Conservation (phyloP, 78 protist genomes). For the Cavenderia fasciculata region DNA sequence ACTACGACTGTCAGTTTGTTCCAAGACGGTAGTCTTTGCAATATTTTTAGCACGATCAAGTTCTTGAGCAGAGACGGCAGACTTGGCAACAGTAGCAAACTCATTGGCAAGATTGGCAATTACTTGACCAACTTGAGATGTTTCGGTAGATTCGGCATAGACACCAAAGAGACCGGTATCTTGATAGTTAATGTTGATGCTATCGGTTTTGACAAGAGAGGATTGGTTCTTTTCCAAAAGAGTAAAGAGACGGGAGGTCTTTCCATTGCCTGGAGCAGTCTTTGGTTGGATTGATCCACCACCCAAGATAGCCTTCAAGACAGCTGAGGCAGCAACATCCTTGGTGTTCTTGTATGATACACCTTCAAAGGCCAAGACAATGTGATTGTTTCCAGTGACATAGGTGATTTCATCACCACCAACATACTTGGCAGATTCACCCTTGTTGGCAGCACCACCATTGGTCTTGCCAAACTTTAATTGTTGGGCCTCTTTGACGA, state of each 20-base stretch:
- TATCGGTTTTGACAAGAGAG: slow-evolving; percentile 12
- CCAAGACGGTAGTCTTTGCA: slow-evolving; percentile 3
- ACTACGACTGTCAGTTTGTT: slow-evolving; percentile 10
- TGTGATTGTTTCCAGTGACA: slow-evolving; percentile 14
- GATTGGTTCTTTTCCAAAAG: slow-evolving; percentile 20
- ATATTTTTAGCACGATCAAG: slow-evolving; percentile 48
- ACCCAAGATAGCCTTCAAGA: slow-evolving; percentile 51
- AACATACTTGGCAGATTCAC: slow-evolving; percentile 40
- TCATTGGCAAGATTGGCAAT: slow-evolving; percentile 14
- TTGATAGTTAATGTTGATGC: slow-evolving; percentile 43
- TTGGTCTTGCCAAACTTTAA: slow-evolving; percentile 16
- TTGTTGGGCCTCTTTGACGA: slow-evolving; percentile 41
- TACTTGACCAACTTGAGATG: slow-evolving; percentile 1
- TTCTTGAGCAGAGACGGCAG: slow-evolving; percentile 41
- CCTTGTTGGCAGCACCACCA: neutral
- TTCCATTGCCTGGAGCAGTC: slow-evolving; percentile 58
- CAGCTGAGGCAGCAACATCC: slow-evolving; percentile 59
- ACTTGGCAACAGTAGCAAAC: neutral
- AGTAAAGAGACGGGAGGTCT: slow-evolving; percentile 33
- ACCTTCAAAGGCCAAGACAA: slow-evolving; percentile 66
- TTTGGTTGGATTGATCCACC: neutral
- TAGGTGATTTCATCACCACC: slow-evolving; percentile 73
- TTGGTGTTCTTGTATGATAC: slow-evolving; percentile 12
- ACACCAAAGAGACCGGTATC: slow-evolving; percentile 67
- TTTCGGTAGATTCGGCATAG: neutral